phyloP scores from a whole-genome alignment of 768 basidiomycete species.

The Strobilomyces echinocephalus region DNA sequence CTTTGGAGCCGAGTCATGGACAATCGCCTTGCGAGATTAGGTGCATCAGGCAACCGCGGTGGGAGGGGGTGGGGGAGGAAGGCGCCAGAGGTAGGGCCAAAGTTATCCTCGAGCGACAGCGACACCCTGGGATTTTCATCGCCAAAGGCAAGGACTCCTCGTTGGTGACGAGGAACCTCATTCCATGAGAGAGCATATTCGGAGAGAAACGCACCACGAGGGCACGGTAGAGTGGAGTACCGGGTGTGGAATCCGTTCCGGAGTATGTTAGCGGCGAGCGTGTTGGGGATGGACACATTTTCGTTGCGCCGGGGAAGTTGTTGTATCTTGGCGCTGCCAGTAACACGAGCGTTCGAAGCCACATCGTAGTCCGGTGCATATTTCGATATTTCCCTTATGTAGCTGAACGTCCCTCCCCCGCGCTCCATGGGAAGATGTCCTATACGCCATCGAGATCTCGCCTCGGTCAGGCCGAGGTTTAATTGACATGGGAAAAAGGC shows the following conservation, averaged over 20 bases:
- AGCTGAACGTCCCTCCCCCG: not conserved
- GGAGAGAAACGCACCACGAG: slow-evolving; percentile 95
- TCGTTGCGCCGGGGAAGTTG: slow-evolving; percentile 93
- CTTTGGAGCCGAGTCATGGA: not conserved
- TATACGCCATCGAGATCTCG: slow-evolving; percentile 99
- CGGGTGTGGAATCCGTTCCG: slow-evolving; percentile 99
- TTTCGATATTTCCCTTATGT: not conserved
- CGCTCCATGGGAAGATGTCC: slow-evolving; percentile 73
- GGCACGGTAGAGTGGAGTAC: slow-evolving; percentile 84
- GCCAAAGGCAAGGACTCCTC: slow-evolving; percentile 97
- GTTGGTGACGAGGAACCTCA: slow-evolving; percentile 96
- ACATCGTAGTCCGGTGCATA: slow-evolving; percentile 92
- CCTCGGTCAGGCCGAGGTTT: slow-evolving; percentile 93
- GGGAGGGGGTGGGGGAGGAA: slow-evolving; percentile 42
- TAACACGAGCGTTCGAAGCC: slow-evolving; percentile 95
- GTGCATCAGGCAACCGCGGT: slow-evolving; percentile 71
- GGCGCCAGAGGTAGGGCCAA: slow-evolving; percentile 80
- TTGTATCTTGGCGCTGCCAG: slow-evolving; percentile 97
- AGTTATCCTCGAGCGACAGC: slow-evolving; percentile 91
- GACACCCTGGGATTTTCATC: slow-evolving; percentile 92
- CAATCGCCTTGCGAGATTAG: slow-evolving; percentile 28
- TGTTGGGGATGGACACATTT: slow-evolving; percentile 93
- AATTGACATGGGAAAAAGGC: slow-evolving; percentile 99
- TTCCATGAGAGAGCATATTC: slow-evolving; percentile 96
- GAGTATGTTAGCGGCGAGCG: slow-evolving; percentile 93